Base-by-base conservation (phyloP, 202 grass and related monocot genomes). In the Dendrocalamus latiflorus region DNA sequence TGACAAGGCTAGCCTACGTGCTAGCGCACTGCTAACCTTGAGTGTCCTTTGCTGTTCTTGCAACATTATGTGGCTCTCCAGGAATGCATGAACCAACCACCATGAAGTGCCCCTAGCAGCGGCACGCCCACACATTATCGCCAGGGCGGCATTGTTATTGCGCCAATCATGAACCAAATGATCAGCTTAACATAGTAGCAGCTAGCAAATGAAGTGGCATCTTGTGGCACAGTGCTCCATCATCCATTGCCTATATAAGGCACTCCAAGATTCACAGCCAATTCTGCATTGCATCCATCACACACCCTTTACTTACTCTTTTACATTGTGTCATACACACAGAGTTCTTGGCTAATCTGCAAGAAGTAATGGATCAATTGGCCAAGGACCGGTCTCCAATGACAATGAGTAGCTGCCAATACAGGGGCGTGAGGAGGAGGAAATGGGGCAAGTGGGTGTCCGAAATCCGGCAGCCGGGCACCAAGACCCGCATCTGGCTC, bases 371-470 rank as follows among this genome's bases (percentile, higher is more conserved):
- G 88, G 84, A 83, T 1, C 41, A 38, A 38, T 15, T 57, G 25
- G 43, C 21, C 68, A 69, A 82, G 18, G 43, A 73, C 49, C 68
- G 57, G 64, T 25, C 49, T 3, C 14, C 81, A 2, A n/a, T 34
- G 33, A 34, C 33, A 34, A 11, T 56, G 20, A 13, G 47, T 0
- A 28, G 55, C 51, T 75, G 68, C 79, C 91, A 86, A 13, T 93
- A 86, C 80, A 72, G 88, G 43, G 91, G 91, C 10, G 91, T 91
- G 65, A 36, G 91, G 86, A 91, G 83, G 86, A 57, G 91, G 65
- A 91, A 91, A 64, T 93, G 91, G 91, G 91, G 91, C 24, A 93
- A 91, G 79, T 93, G 91, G 91, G 91, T 93, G 50, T 93, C 88
- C 12, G 91, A 93, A 86, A 93, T 93, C 86, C 56, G 91, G 83